phyloP scores from a whole-genome alignment of 441 rosid genomes.

The Pelargonium fulgidum region DNA sequence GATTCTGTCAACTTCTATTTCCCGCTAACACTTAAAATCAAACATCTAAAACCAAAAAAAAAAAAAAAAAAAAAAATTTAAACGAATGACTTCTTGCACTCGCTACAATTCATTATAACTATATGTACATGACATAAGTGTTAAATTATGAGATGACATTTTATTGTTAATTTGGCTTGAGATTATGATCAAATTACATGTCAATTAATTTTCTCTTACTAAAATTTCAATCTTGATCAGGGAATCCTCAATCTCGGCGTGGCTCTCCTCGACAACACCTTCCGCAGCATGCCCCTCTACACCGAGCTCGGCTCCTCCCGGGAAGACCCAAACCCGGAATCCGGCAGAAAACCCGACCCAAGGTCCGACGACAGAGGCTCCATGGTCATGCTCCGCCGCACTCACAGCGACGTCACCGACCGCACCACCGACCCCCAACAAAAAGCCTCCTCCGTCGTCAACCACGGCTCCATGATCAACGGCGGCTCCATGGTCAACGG shows the following conservation, averaged over 20 bases:
- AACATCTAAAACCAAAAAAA: too few relatives aligned
- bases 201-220: too few relatives aligned
- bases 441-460: not conserved
- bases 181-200: too few relatives aligned
- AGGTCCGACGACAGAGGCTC: not conserved
- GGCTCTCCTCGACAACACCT: conserved; percentile 55
- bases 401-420: not conserved
- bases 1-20: too few relatives aligned
- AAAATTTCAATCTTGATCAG: too few relatives aligned
- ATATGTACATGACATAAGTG: too few relatives aligned
- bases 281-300: conserved; percentile 71
- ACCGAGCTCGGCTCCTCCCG: conserved; percentile 38
- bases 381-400: not conserved
- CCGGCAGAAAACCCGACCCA: not conserved
- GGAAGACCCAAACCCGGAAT: not conserved
- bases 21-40: too few relatives aligned
- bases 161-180: too few relatives aligned
- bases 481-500: not conserved
- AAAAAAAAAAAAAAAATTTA: too few relatives aligned
- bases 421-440: not conserved
- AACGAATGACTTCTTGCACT: too few relatives aligned
- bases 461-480: not conserved
- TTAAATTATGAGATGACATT: too few relatives aligned
- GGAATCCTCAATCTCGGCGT: conserved; percentile 74
- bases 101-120: too few relatives aligned